Conservation (phyloP, 2,329 filamentous ascomycete genomes). For the Aspergillus persii region DNA sequence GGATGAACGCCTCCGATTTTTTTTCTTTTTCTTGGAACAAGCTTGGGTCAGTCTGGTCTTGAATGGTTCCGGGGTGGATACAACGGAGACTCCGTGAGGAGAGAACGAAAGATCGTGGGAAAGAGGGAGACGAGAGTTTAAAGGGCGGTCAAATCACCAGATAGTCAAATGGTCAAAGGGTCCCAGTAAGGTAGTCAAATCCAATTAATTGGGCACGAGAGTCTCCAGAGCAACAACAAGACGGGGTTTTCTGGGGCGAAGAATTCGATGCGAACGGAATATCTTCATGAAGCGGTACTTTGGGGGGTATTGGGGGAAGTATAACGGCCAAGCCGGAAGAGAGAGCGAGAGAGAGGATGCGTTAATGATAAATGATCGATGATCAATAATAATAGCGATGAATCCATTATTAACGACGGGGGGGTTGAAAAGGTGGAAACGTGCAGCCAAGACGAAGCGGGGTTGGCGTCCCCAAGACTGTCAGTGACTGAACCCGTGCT, state of each 20-base stretch:
- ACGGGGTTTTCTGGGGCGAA: too few species aligned
- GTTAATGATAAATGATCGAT: too few species aligned
- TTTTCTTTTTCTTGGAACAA: background rate
- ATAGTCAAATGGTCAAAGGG: background rate
- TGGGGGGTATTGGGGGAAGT: too few species aligned
- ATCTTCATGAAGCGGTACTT: too few species aligned
- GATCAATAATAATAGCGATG: too few species aligned
- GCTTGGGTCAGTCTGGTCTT: background rate
- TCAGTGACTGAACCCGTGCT: too few species aligned
- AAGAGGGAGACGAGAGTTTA: background rate
- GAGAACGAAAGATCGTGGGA: background rate
- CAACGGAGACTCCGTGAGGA: constrained; percentile 9
- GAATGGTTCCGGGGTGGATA: constrained; percentile 16
- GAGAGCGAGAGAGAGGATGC: background rate
- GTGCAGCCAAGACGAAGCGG: background rate
- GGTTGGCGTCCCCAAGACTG: background rate
- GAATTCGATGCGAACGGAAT: too few species aligned
- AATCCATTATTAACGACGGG: too few species aligned
- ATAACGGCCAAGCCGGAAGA: background rate
- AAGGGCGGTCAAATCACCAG: constrained; percentile 5
- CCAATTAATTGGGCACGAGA: constrained; percentile 9
- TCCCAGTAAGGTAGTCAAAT: too few species aligned
- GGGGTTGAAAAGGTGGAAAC: too few species aligned
- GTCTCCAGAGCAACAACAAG: background rate
- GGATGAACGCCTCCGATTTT: background rate